Conservation (phyloP, 352 stramenopile species). For the Phytophthora fragariaefolia region DNA sequence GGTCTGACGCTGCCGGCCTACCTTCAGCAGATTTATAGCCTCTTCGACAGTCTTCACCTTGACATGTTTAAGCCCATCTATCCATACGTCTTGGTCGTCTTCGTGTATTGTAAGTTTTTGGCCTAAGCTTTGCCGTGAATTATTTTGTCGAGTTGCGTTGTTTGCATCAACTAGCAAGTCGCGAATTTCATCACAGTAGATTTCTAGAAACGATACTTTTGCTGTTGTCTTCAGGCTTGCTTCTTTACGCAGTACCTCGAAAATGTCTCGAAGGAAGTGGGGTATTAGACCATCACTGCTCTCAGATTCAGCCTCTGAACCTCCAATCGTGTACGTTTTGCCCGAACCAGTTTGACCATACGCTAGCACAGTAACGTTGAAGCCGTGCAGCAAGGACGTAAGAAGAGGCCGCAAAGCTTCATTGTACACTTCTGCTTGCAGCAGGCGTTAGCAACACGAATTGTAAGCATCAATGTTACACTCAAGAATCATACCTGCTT, state of each 20-base stretch:
- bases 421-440: slow-evolving; percentile 64
- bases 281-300: slow-evolving; percentile 74
- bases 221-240: slow-evolving; percentile 43
- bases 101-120: slow-evolving; percentile 54
- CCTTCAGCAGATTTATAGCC: slow-evolving; percentile 66
- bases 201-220: slow-evolving; percentile 92
- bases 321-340: slow-evolving; percentile 87
- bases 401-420: slow-evolving; percentile 70
- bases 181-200: slow-evolving; percentile 98
- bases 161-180: slow-evolving; percentile 85
- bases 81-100: slow-evolving; percentile 59
- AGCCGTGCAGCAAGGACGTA: slow-evolving; percentile 84
- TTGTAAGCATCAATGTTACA: not conserved
- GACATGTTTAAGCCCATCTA: slow-evolving; percentile 74
- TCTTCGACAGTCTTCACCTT: slow-evolving; percentile 55
- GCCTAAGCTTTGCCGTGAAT: slow-evolving; percentile 16
- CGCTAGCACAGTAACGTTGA: slow-evolving; percentile 86
- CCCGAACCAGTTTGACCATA: slow-evolving; percentile 86
- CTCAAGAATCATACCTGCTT: slow-evolving; percentile 40
- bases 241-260: slow-evolving; percentile 41
- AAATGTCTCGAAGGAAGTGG: slow-evolving; percentile 79
- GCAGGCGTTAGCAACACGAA: not conserved
- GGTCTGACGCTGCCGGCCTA: slow-evolving; percentile 71
- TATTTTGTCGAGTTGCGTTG: slow-evolving; percentile 33
- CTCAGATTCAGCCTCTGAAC: slow-evolving; percentile 35